Evolutionary conservation across 192 early-diverging fungal genomes (phyloP).

Genomic region (Cladochytrium replicatum): DNA sequence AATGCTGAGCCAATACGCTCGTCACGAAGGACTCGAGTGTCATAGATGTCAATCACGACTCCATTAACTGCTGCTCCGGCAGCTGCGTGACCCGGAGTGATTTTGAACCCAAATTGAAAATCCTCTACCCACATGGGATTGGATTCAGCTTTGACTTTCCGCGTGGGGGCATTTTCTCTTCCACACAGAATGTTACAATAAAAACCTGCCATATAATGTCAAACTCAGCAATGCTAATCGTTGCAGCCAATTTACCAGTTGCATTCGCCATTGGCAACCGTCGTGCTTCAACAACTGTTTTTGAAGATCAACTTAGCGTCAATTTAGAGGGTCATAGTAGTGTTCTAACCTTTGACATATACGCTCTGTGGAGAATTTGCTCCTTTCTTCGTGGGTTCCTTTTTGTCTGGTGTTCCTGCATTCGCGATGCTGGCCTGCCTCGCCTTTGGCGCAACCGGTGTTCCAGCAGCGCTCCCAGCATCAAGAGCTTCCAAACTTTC

Average conservation of each 20-base stretch:
- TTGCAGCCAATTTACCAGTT: too few species aligned
- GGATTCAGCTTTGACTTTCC: constrained; percentile 17
- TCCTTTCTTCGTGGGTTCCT: constrained; percentile 6
- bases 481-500: background rate
- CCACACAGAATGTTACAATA: constrained; percentile 18
- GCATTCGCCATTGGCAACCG: constrained; percentile 14
- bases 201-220: too few species aligned
- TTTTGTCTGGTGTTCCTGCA: background rate
- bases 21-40: constrained; percentile 13
- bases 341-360: constrained; percentile 17
- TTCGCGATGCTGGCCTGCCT: background rate
- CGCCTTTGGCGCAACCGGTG: background rate
- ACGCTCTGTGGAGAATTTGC: constrained; percentile 6
- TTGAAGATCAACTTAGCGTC: background rate
- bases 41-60: constrained; percentile 20
- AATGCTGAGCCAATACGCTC: constrained; percentile 20
- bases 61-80: background rate
- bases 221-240: too few species aligned
- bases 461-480: background rate
- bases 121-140: constrained; percentile 32
- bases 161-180: constrained; percentile 3
- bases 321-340: background rate
- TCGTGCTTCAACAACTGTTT: constrained; percentile 21
- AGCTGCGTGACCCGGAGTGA: constrained; percentile 1
- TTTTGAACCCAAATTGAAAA: constrained; percentile 11